A percentile compares a stretch with the other conserved stretches of the same genome.
Conservation (phyloP, 768 basidiomycete genomes). For the Harrya chromipes region DNA sequence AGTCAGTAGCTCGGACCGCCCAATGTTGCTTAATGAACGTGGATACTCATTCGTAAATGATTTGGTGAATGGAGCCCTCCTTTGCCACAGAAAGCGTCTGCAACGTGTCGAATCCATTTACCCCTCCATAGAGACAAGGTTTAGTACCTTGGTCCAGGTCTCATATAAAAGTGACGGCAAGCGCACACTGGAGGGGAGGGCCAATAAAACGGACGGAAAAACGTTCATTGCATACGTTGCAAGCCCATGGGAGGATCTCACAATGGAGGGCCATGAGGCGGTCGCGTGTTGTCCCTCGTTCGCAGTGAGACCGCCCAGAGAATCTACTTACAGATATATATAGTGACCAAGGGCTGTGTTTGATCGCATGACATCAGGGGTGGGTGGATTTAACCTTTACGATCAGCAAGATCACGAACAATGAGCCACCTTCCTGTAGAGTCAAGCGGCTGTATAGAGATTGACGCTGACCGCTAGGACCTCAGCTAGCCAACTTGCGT, state of each 20-base stretch:
- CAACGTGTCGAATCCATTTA: neutral
- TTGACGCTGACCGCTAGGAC: neutral
- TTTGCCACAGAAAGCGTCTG: neutral
- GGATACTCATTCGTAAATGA: neutral
- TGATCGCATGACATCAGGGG: constrained; percentile 18
- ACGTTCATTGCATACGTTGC: neutral
- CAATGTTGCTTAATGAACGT: neutral
- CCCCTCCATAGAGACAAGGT: constrained; percentile 1
- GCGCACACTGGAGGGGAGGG: constrained; percentile 16
- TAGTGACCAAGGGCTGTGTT: constrained; percentile 13
- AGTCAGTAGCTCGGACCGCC: constrained; percentile 1
- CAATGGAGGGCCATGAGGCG: constrained; percentile 26
- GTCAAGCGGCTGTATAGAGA: neutral
- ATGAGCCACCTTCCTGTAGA: constrained; percentile 8
- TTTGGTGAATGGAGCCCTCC: too few relatives aligned
- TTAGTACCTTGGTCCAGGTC: constrained; percentile 1
- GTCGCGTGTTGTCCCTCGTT: constrained; percentile 20
- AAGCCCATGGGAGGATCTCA: constrained; percentile 11
- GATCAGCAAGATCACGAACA: constrained; percentile 18
- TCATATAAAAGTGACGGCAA: constrained; percentile 2
- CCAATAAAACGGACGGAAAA: constrained; percentile 1
- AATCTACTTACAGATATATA: neutral
- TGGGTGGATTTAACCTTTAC: constrained; percentile 21
- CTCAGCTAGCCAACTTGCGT: neutral
- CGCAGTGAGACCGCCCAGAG: neutral